Conservation (phyloP, 495 filamentous ascomycete species). For the Parachaetomium inaequale region DNA sequence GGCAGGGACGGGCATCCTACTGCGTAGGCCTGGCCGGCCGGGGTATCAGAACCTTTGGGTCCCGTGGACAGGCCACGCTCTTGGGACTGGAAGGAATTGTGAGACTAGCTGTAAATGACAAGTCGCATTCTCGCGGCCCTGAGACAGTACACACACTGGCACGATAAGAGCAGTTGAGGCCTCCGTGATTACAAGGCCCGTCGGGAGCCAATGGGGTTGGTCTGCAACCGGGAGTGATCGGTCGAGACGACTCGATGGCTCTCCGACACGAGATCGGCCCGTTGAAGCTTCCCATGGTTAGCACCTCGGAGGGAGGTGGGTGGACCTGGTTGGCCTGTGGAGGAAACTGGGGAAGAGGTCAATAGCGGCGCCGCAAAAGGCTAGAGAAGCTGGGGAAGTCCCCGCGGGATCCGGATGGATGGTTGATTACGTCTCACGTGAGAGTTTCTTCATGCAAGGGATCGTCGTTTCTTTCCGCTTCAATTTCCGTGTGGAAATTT, state of each 20-base stretch:
- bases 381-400: constrained; percentile 6
- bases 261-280: not conserved
- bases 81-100: not conserved
- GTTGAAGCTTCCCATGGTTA: not conserved
- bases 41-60: not conserved
- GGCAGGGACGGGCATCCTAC: not conserved
- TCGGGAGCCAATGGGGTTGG: not conserved
- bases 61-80: not conserved
- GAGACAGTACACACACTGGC: not conserved
- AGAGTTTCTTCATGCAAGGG: not conserved
- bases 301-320: not conserved
- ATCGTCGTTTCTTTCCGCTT: constrained; percentile 2
- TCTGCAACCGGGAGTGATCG: not conserved
- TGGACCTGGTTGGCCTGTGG: not conserved
- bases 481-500: constrained; percentile 7
- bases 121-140: not conserved
- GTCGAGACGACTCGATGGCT: too few species aligned
- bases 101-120: not conserved
- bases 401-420: not conserved
- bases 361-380: not conserved
- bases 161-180: not conserved
- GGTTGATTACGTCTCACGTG: constrained; percentile 4
- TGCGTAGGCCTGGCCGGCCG: not conserved
- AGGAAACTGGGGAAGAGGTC: not conserved
- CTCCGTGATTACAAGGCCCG: not conserved